Evolutionary conservation across 116 monocot species (phyloP).

Genomic region (Trichopus zeylanicus): DNA sequence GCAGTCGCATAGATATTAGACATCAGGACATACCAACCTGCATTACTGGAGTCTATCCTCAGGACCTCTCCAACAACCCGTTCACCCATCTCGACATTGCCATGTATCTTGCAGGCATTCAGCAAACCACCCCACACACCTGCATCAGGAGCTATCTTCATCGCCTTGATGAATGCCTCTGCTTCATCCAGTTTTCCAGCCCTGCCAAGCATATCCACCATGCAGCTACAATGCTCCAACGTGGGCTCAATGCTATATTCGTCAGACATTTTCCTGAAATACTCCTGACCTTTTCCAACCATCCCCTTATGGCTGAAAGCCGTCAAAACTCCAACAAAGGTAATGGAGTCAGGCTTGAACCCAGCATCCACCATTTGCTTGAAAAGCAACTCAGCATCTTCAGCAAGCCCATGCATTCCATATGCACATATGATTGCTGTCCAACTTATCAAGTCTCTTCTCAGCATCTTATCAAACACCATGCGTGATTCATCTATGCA

Average conservation of each 20-base stretch:
- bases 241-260: conserved; percentile 27
- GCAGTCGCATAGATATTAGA: conserved; percentile 42
- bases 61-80: conserved; percentile 16
- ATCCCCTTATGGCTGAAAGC: conserved; percentile 36
- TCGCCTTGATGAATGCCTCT: conserved; percentile 26
- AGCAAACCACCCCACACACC: conserved; percentile 32
- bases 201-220: conserved; percentile 60
- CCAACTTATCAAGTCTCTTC: conserved; percentile 36
- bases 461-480: conserved; percentile 21
- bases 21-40: conserved; percentile 43
- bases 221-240: conserved; percentile 46
- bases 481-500: conserved; percentile 25
- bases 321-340: conserved; percentile 34
- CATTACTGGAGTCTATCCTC: conserved; percentile 24
- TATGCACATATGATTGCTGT: conserved; percentile 40
- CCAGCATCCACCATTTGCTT: conserved; percentile 27
- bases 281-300: conserved; percentile 31
- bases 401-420: conserved; percentile 38
- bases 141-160: conserved; percentile 31
- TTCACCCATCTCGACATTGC: conserved; percentile 31
- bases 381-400: conserved; percentile 28
- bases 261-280: conserved; percentile 35
- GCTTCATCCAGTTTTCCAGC: conserved; percentile 38
- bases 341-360: conserved; percentile 28
- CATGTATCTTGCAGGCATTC: conserved; percentile 37